A percentile compares a stretch with the other conserved stretches of the same genome.
Evolutionary conservation across 176 grass and related monocot genomes (phyloP).

Genomic region (Cenchrus americanus): DNA sequence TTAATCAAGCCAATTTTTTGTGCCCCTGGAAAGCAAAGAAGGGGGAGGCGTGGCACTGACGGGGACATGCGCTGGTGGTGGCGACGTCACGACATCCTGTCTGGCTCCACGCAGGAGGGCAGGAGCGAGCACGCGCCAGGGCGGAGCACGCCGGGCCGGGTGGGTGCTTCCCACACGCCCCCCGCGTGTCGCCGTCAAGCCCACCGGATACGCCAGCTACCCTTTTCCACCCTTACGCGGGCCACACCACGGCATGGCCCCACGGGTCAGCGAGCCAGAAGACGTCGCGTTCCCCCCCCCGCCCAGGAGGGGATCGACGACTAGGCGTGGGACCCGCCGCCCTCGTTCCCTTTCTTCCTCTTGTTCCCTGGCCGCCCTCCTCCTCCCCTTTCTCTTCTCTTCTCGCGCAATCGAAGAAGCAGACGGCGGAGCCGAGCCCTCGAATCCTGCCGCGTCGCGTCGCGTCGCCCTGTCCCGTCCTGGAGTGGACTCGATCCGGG

Average conservation of each 20-base stretch:
- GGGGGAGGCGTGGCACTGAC: too few species aligned
- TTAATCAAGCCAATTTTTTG: not conserved
- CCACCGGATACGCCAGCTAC: not conserved
- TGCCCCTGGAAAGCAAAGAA: not conserved
- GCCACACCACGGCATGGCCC: not conserved
- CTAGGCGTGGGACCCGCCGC: constrained; percentile 22
- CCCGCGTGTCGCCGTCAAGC: constrained; percentile 14
- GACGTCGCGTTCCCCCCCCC: not conserved
- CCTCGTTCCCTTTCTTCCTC: constrained; percentile 8
- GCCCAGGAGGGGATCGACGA: not conserved
- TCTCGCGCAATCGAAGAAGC: not conserved
- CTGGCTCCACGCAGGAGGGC: not conserved
- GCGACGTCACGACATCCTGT: not conserved
- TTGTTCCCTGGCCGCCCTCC: not conserved
- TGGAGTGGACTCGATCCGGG: not conserved
- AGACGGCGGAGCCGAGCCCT: not conserved
- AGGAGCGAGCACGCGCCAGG: not conserved
- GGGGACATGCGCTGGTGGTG: not conserved
- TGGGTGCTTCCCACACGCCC: constrained; percentile 49
- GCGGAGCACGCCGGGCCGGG: constrained; percentile 8
- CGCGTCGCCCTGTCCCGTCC: not conserved
- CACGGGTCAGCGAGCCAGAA: not conserved
- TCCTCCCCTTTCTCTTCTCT: not conserved
- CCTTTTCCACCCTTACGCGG: not conserved
- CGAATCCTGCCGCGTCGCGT: not conserved